Evolutionary conservation across 371 early-diverging fungal genomes (phyloP).

Genomic region (Mucor piriformis): DNA sequence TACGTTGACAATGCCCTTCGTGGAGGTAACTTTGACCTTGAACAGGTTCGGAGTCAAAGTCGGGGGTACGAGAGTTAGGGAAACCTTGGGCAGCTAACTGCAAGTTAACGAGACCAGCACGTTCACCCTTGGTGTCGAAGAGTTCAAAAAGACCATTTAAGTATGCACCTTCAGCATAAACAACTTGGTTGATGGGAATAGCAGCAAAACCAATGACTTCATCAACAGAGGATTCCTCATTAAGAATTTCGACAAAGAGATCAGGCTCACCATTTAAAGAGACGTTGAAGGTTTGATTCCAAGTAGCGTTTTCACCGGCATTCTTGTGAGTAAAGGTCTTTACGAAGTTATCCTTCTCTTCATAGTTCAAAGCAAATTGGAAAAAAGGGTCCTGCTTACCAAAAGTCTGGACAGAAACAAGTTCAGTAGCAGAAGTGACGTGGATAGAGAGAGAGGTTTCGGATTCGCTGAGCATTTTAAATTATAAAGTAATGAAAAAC

Average conservation of each 20-base stretch:
- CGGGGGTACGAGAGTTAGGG: constrained; percentile 41
- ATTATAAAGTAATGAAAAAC: not conserved
- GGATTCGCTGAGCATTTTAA: constrained; percentile 18
- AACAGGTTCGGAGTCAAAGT: constrained; percentile 31
- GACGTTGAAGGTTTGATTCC: constrained; percentile 61
- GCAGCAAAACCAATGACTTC: constrained; percentile 65
- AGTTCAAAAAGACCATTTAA: constrained; percentile 54
- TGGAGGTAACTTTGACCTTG: constrained; percentile 54
- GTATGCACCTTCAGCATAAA: constrained; percentile 52
- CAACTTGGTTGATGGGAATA: constrained; percentile 60
- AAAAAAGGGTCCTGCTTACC: constrained; percentile 67
- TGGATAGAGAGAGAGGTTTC: constrained; percentile 39
- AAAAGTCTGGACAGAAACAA: constrained; percentile 45
- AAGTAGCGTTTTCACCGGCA: constrained; percentile 53
- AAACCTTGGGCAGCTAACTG: constrained; percentile 54
- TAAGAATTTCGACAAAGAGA: constrained; percentile 60
- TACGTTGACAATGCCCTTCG: constrained; percentile 51
- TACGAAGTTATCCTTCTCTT: constrained; percentile 51
- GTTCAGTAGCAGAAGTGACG: constrained; percentile 45
- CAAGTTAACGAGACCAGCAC: constrained; percentile 52
- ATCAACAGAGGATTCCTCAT: constrained; percentile 51
- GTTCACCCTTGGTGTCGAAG: constrained; percentile 49
- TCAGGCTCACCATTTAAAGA: constrained; percentile 53
- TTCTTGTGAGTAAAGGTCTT: constrained; percentile 61
- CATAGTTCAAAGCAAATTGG: constrained; percentile 52